Conservation (phyloP, 2,329 filamentous ascomycete species). For the Talaromyces sp. region DNA sequence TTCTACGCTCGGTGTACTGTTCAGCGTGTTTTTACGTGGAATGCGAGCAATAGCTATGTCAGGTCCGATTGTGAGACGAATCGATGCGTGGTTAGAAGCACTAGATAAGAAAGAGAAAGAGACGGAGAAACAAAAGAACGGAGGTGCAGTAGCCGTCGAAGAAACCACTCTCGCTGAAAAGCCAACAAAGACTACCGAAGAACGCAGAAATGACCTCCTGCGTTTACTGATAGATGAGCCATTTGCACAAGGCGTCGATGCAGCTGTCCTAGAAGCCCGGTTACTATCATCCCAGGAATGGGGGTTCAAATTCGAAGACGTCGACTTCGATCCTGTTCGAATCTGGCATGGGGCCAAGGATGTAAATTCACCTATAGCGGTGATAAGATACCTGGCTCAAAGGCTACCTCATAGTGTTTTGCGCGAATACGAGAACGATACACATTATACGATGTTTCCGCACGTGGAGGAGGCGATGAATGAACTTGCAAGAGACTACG, state of each 20-base stretch:
- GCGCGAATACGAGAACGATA: conserved; percentile 30
- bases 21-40: conserved; percentile 19
- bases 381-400: conserved; percentile 36
- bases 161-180: background rate
- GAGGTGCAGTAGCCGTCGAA: background rate
- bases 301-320: conserved; percentile 26
- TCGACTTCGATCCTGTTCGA: conserved; percentile 21
- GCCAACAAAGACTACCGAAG: conserved; percentile 3
- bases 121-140: background rate
- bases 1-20: conserved; percentile 16
- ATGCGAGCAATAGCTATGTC: conserved; percentile 19
- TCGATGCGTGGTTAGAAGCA: conserved; percentile 23
- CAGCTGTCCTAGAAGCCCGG: conserved; percentile 24
- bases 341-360: conserved; percentile 29
- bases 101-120: conserved; percentile 14
- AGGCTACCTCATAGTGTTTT: conserved; percentile 31
- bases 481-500: conserved; percentile 3
- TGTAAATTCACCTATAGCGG: conserved; percentile 26
- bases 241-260: conserved; percentile 24
- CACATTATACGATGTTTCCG: conserved; percentile 15
- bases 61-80: conserved; percentile 15
- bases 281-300: conserved; percentile 24
- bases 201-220: conserved; percentile 17
- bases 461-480: conserved; percentile 1
- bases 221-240: conserved; percentile 20